Base-by-base conservation (phyloP, 2,329 filamentous ascomycete species). In the Xylariaceae sp. region DNA sequence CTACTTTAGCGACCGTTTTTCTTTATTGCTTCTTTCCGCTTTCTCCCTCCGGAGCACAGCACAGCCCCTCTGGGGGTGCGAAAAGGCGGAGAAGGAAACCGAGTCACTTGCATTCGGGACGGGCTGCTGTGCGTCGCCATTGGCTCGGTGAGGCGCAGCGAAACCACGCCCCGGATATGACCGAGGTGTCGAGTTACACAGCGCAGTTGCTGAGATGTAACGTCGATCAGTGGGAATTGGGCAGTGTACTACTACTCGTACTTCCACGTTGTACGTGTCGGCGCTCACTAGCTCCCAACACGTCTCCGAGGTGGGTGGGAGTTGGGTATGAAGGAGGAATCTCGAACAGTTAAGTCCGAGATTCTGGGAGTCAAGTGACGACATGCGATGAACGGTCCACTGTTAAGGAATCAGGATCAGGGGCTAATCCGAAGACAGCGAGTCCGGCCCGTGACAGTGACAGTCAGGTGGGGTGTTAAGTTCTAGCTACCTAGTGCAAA, bases 91-190 rank as follows among this genome's bases (percentile, higher is more conserved):
- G 44, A 47, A 37, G 18, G 18, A 42, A 42, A 10, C 11, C 37
- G 11, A 42, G 37, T 42, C 37, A 42, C 37, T 42, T 13, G 11
- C 11, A 9, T 13, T 13, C 9, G 37, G 37, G 11, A 42, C 37
- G 37, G 37, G 37, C 37, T 42, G 37, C 37, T 42, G 37, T 42
- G 9, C 3, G 8, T 13, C 11, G 37, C 35, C 18, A 18, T 18
- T n/a, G 15, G 13, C n/a, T 50, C 55, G 60, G 60, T 47, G 58
- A 53, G 58, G 61, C 59, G 59, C 59, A 63, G 61, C 58, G 42
- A 42, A 55, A 55, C 58, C 50, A 60, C 42, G 54, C 51, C 34
- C 56, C 53, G 53, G 59, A 30, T 44, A 55, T 44, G 42, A 34
- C 44, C 53, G 44, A 52, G 8, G n/a, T 34, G 37, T 13, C 11